Base-by-base conservation (phyloP, 202 grass and related monocot species). In the Brachypodium distachyon region DNA sequence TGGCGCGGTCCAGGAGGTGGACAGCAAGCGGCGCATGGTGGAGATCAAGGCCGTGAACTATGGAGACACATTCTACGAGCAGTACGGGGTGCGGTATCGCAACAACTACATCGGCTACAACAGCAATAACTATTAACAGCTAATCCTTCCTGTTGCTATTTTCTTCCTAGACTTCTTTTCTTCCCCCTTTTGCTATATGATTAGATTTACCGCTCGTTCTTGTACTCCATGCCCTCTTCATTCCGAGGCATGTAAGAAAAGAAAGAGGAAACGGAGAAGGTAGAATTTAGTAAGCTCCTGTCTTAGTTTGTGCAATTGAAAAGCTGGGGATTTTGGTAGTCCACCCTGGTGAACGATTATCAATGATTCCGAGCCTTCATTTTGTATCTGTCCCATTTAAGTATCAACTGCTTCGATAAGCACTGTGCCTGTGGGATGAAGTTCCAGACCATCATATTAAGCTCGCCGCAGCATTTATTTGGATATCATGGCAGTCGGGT, bases 1-100 rank as follows among this genome's bases (percentile, higher is more conserved):
- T 34, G 96, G 96, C 25, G 96, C 92, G 0, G 96, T 93, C 23
- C 96, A 99, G 78, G 92, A 99, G 80, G 77, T 85, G 61, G 89
- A 93, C 83, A 90, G 83, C 77, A 89, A 89, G 73, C 82, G 83
- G 39, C 85, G 85, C 13, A 87, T 81, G 71, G 92, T 96, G 55
- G 96, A 99, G 60, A 99, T 99, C 58, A 96, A 93, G 83, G 85
- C 96, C 0, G 70, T 99, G 47, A 99, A 99, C 85, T 99, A 99
- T 48, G 96, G 96, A 13, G 89, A 96, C 63, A 70, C 89, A 13
- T 70, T 88, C 67, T 93, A 99, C 64, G 92, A 82, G 85, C 92
- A 89, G 78, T 96, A 91, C 3, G 90, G 96, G 21, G 83, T 89
- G 87, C 85, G 96, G 1, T 90, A 89, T 74, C 82, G 92, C 53